Base-by-base conservation (phyloP, 208 protist genomes). In the Porcisia hertigi region DNA sequence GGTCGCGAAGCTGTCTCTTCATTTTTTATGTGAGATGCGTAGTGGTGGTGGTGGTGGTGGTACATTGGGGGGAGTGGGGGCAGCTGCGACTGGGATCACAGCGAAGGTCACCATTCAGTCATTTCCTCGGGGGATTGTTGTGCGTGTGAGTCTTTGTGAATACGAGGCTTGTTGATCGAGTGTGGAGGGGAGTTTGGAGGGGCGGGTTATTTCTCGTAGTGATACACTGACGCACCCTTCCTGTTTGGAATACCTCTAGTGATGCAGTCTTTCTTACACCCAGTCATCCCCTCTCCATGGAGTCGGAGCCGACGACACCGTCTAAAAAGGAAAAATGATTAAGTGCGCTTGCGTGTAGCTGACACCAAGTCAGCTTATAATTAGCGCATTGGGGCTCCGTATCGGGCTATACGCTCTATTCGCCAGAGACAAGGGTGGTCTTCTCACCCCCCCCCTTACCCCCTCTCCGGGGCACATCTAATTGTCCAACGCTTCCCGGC, bases 1-100 rank as follows among this genome's bases (percentile, higher is more conserved):
- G 77, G 81, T n/a, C 73, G 79, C 34, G 89, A 94, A 39, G 84
- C 77, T 7, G 89, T 92, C 11, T 96, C 92, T 41, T 96, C 92
- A 9, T 96, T 96, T 79, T 96, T 96, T 41, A 83, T 86, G 66
- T 86, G 73, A 77, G 47, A 20, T 14, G 34, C 5, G 20, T 25
- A 12, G 30, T 30, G 30, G 0, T 30, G 30, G 30, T 30, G 11
- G 47, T 52, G 47, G 47, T 12, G 47, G 47, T 20, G 41, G n/a
- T 62, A 34, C 9, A 16, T 52, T 60, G 47, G 47, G n/a, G 45
- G 36, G 12, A 11, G 73, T 7, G 47, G 65, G 52, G 30, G 45
- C 12, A 12, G 45, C 41, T 12, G 18, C 18, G 41, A 20, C 39
- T 8, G 63, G 63, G 20, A 9, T 43, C 23, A 67, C 2, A 36